Conservation (phyloP, 2,329 filamentous ascomycete species). For the Trichoderma breve region DNA sequence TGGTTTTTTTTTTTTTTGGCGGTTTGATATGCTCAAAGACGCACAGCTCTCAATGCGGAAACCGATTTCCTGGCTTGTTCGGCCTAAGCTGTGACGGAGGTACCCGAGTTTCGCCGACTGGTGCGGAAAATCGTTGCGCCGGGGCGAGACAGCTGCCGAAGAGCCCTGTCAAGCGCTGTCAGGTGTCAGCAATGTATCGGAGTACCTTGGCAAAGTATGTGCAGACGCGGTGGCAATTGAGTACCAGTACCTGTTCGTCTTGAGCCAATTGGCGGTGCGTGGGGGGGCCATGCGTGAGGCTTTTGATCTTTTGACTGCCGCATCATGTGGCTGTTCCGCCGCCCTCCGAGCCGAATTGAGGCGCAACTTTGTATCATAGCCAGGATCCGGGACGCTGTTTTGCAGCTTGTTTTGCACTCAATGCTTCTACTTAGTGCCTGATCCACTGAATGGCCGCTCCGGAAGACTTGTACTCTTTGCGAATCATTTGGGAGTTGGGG, state of each 20-base stretch:
- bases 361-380: not conserved
- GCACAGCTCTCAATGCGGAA: conserved; percentile 26
- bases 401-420: too few relatives aligned
- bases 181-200: not conserved
- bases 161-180: not conserved
- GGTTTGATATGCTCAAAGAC: conserved; percentile 20
- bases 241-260: not conserved
- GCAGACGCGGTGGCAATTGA: not conserved
- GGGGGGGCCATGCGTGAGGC: not conserved
- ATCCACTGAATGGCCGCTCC: too few relatives aligned
- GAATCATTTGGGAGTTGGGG: too few relatives aligned
- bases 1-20: conserved; percentile 7
- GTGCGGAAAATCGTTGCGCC: conserved; percentile 15
- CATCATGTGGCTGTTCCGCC: not conserved
- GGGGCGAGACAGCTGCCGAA: not conserved
- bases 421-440: too few relatives aligned
- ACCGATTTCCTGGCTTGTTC: conserved; percentile 19
- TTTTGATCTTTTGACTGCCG: not conserved
- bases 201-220: not conserved
- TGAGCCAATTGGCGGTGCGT: not conserved
- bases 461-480: too few relatives aligned
- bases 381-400: not conserved
- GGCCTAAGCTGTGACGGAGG: conserved; percentile 10
- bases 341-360: not conserved
- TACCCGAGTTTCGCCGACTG: conserved; percentile 26